phyloP scores from a whole-genome alignment of 257 asterid genomes.

The Nicotiana noctiflora region DNA sequence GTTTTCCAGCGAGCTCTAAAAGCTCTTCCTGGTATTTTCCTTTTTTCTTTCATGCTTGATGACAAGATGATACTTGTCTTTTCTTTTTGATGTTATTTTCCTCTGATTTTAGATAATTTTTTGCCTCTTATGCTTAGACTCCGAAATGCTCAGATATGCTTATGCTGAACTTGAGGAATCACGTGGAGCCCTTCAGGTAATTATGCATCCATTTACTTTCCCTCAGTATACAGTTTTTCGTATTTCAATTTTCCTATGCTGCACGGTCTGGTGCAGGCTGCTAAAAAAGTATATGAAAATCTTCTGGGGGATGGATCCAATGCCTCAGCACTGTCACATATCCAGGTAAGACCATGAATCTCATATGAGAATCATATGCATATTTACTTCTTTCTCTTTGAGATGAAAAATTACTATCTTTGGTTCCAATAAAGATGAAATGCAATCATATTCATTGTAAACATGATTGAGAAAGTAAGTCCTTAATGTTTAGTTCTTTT shows the following conservation, averaged over 20 bases:
- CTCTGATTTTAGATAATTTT: neutral
- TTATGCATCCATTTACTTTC: neutral
- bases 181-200: constrained; percentile 80
- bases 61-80: constrained; percentile 4
- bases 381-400: neutral
- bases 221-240: neutral
- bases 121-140: constrained; percentile 44
- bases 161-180: constrained; percentile 97
- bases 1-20: constrained; percentile 87
- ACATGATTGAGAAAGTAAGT: neutral
- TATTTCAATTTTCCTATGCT: constrained; percentile 6
- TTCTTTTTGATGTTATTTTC: constrained; percentile 6
- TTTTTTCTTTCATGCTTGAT: neutral
- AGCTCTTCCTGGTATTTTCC: constrained; percentile 87
- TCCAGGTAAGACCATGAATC: constrained; percentile 49
- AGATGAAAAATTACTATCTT: neutral
- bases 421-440: neutral
- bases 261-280: constrained; percentile 45
- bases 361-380: neutral
- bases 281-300: constrained; percentile 79
- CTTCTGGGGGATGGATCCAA: constrained; percentile 77
- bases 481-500: neutral
- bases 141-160: constrained; percentile 90
- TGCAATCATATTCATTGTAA: neutral
- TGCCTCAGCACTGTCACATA: constrained; percentile 78